Conservation (phyloP, 2,329 filamentous ascomycete species). For the Podosphaera aphanis region DNA sequence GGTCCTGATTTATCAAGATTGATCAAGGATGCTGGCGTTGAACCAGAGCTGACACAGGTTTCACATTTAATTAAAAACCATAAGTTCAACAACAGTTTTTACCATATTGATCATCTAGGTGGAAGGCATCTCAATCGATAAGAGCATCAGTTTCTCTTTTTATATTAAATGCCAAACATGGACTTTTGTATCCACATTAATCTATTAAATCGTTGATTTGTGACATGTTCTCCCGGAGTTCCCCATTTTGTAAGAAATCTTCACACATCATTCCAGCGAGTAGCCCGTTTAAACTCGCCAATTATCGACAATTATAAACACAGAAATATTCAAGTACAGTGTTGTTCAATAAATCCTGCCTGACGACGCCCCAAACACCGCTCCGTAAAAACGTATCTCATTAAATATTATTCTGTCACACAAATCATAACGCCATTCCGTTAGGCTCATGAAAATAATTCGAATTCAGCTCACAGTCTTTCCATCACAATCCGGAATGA, state of each 20-base stretch:
- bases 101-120: too few relatives aligned
- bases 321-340: not conserved
- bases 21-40: too few relatives aligned
- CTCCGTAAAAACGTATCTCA: not conserved
- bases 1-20: too few relatives aligned
- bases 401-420: not conserved
- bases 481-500: conserved; percentile 69
- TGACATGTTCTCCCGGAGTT: not conserved
- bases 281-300: not conserved
- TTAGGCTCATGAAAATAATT: not conserved
- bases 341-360: not conserved
- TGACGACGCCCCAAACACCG: not conserved
- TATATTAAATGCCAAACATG: not conserved
- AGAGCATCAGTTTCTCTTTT: not conserved
- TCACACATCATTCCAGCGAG: not conserved
- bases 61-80: too few relatives aligned
- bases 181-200: not conserved
- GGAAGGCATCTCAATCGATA: too few relatives aligned
- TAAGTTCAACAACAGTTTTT: too few relatives aligned
- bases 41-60: too few relatives aligned
- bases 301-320: not conserved
- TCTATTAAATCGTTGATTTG: not conserved
- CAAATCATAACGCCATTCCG: not conserved
- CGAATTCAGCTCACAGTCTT: conserved; percentile 19
- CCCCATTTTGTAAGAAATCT: not conserved